phyloP scores from a whole-genome alignment of 768 basidiomycete genomes.

The Trametes cinnabarina region DNA sequence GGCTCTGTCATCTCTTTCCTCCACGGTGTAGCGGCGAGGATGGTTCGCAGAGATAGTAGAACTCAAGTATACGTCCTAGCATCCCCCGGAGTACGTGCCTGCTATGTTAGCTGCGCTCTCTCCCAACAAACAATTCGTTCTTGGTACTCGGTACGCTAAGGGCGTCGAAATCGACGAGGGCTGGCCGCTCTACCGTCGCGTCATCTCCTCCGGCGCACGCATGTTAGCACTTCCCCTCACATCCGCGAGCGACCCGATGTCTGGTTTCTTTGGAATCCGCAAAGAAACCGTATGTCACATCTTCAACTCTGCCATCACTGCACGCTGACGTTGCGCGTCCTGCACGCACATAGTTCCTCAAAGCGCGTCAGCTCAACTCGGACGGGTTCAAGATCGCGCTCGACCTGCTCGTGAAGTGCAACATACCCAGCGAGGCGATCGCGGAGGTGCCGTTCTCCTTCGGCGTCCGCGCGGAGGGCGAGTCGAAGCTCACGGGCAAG shows the following conservation, averaged over 20 bases:
- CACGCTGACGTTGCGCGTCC: not conserved
- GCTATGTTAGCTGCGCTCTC: slow-evolving; percentile 27
- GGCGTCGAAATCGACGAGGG: slow-evolving; percentile 30
- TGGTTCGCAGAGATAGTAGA: not conserved
- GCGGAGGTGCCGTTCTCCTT: slow-evolving; percentile 33
- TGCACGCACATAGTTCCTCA: slow-evolving; percentile 29
- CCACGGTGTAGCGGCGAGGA: not conserved
- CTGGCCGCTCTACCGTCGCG: slow-evolving; percentile 31
- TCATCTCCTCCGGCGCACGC: slow-evolving; percentile 31
- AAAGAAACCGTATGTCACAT: slow-evolving; percentile 26
- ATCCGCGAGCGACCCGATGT: slow-evolving; percentile 32
- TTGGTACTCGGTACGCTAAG: slow-evolving; percentile 29
- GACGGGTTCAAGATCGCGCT: slow-evolving; percentile 33
- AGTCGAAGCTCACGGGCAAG: slow-evolving; percentile 31
- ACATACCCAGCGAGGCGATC: slow-evolving; percentile 25
- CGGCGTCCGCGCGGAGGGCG: slow-evolving; percentile 31
- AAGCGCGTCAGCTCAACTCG: slow-evolving; percentile 28
- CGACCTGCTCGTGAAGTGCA: slow-evolving; percentile 31
- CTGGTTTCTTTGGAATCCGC: slow-evolving; percentile 32
- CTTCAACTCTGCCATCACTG: too few species aligned
- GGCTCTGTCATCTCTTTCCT: not conserved
- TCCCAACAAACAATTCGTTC: slow-evolving; percentile 25
- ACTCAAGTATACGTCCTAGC: slow-evolving; percentile 15
- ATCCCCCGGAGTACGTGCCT: slow-evolving; percentile 31
- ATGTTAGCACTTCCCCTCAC: slow-evolving; percentile 30